phyloP scores from a whole-genome alignment of 805 yeast genomes.

The Yarrowia sp. region DNA sequence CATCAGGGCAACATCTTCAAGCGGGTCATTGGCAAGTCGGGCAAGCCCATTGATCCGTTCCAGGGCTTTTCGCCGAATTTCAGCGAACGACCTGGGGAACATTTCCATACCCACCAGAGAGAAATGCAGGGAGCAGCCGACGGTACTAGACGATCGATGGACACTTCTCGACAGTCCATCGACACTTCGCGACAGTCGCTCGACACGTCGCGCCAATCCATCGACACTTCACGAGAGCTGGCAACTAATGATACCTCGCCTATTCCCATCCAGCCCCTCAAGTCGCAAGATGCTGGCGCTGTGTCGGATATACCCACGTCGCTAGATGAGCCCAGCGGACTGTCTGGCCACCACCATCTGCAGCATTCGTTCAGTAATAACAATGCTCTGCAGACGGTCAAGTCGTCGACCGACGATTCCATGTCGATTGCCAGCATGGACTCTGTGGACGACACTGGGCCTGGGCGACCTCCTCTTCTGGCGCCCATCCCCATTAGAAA shows the following conservation, averaged over 20 bases:
- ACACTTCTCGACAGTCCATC: neutral
- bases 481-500: conserved; percentile 32
- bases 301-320: conserved; percentile 15
- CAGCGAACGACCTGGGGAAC: conserved; percentile 20
- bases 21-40: conserved; percentile 21
- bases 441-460: conserved; percentile 1
- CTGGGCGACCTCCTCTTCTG: conserved; percentile 17
- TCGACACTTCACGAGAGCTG: conserved; percentile 13
- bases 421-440: conserved; percentile 22
- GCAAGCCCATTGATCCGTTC: conserved; percentile 37
- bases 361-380: conserved; percentile 5
- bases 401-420: conserved; percentile 27
- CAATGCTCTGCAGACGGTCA: conserved; percentile 18
- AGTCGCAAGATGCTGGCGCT: conserved; percentile 22
- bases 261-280: conserved; percentile 17
- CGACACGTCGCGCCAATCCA: conserved; percentile 3
- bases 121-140: conserved; percentile 12
- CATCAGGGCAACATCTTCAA: conserved; percentile 34
- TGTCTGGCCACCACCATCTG: neutral
- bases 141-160: neutral
- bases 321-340: conserved; percentile 11
- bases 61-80: conserved; percentile 38
- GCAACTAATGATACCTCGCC: conserved; percentile 15
- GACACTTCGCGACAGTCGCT: neutral
- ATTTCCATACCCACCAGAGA: conserved; percentile 27